These are phyloP conservation scores for Clausena lansium DNA, from an alignment of 345 rosid genomes.

Conservation along the genomic window DNA sequence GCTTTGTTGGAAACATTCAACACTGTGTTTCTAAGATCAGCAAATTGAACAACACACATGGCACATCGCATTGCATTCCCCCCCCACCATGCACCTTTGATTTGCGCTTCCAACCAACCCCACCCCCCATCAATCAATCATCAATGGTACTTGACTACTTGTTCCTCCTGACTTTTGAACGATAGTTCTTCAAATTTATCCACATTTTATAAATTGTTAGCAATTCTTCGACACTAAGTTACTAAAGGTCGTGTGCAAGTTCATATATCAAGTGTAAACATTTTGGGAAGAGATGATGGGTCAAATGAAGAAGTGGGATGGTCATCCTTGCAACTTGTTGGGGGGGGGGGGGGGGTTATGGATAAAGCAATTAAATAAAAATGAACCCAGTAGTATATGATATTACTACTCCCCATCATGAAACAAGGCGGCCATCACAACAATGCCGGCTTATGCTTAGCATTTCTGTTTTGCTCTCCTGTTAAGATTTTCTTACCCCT, in stretches of 20 bases:
- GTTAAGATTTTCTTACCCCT: not conserved
- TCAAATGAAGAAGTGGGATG: slow-evolving; percentile 14
- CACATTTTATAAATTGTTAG: no score
- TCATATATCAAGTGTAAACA: no score
- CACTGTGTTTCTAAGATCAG: not conserved
- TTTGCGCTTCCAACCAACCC: not conserved
- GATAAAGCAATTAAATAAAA: slow-evolving; percentile 26
- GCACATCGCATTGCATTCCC: no score
- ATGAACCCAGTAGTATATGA: slow-evolving; percentile 9
- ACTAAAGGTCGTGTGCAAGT: no score
- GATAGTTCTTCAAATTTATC: no score
- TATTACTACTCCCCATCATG: slow-evolving; percentile 25
- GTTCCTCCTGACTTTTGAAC: no score
- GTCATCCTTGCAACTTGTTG: slow-evolving; percentile 2
- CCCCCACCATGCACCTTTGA: not conserved
- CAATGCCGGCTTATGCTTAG: not conserved
- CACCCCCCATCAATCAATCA: not conserved
- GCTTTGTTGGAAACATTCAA: not conserved
- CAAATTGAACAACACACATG: not conserved
- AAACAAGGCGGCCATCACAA: slow-evolving; percentile 5
- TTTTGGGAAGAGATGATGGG: not conserved
- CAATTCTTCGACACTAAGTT: no score
- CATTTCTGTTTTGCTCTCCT: slow-evolving; percentile 14
- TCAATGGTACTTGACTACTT: slow-evolving; percentile 1
- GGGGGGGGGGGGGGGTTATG: no score